Evolutionary conservation across 805 yeast species (phyloP), one percentile per base, ranked within the genome.

Genomic region (Schwanniomyces vanrijiae): DNA sequence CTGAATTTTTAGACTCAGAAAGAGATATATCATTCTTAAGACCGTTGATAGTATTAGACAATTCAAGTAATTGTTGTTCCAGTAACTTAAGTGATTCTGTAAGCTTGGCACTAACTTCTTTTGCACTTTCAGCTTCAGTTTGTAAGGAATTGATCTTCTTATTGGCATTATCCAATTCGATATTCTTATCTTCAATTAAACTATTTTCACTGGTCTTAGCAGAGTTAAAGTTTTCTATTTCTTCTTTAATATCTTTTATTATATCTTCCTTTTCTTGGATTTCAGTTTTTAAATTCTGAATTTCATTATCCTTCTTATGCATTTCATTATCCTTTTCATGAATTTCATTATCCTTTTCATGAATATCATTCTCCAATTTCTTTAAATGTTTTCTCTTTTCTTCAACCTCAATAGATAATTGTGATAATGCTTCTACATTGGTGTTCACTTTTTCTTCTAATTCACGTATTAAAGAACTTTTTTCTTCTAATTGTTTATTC

Each of bases 401-500:
- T 13, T 25, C 20, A 5, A 11, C 18, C 13, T 38, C 38, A 28
- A 8, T 21, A 9, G 18, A 16, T 29, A 31, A 4, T 19, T 28
- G 13, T 13, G 2, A 21, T 11, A 31, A 13, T 19, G 24, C 42
- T 31, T 39, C 24, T 29, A 39, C 35, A 5, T 25, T 5, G 13
- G 31, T 25, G 5, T 16, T 13, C 19, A 34, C 13, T 11, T 24
- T 24, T 28, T 24, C 33, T 11, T 20, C n/a, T 16, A 37, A 26
- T 35, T 43, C 37, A 13, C 11, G 24, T 16, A 40, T 26, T 26
- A 20, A 18, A 22, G 19, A 19, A 9, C 34, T 34, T 28, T 28
- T 42, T 22, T 29, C 21, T 19, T 44, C 40, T 24, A 44, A 34
- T 14, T 37, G 10, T n/a, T 48, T 37, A 7, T 26, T 11, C n/a